These are phyloP conservation scores for Septoria petroselini DNA, from an alignment of 2,329 filamentous ascomycete species.

Conservation along the genomic window DNA sequence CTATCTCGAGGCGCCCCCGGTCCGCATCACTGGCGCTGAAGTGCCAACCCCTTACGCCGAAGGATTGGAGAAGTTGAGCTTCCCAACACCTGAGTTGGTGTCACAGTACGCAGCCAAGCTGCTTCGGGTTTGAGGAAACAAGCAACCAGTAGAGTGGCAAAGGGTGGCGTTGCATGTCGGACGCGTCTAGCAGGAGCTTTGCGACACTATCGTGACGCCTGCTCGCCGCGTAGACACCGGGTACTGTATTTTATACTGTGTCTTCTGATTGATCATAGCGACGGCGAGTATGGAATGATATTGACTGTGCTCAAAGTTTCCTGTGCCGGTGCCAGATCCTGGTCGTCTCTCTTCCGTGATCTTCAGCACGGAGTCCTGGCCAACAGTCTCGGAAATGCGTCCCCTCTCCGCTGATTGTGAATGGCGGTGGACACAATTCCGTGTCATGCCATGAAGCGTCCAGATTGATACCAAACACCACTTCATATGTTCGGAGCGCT, in stretches of 20 bases:
- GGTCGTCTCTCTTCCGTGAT: not conserved
- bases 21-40: slow-evolving; percentile 92
- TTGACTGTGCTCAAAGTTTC: not conserved
- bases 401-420: no score
- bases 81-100: slow-evolving; percentile 87
- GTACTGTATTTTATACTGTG: slow-evolving; percentile 27
- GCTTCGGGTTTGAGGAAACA: slow-evolving; percentile 60
- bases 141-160: not conserved
- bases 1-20: slow-evolving; percentile 90
- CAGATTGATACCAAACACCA: no score
- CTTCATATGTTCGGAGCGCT: no score
- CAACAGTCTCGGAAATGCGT: no score
- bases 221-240: slow-evolving; percentile 21
- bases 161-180: slow-evolving; percentile 9
- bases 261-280: slow-evolving; percentile 26
- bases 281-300: slow-evolving; percentile 23
- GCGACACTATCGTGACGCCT: not conserved
- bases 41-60: slow-evolving; percentile 94
- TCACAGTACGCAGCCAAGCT: slow-evolving; percentile 86
- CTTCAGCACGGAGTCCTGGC: no score
- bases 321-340: not conserved
- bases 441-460: no score
- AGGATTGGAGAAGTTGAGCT: slow-evolving; percentile 90
- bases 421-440: no score
- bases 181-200: not conserved